A percentile compares a stretch with the other conserved stretches of the same genome.
These are phyloP conservation scores for Sarcodon aspratus DNA, from an alignment of 768 basidiomycete species.

Conservation along the genomic window DNA sequence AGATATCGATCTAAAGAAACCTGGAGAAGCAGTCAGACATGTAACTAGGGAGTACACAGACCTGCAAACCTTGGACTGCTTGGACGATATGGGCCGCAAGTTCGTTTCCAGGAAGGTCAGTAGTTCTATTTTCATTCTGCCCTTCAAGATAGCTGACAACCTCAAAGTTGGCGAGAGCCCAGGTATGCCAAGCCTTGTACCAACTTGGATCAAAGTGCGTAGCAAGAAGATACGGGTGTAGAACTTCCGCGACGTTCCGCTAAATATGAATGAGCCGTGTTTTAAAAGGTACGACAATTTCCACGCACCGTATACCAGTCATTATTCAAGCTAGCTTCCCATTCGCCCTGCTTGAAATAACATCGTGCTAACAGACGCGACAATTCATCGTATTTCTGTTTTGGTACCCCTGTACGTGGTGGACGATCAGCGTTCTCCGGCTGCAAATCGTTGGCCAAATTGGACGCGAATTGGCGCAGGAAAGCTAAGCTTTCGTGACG, in stretches of 20 bases:
- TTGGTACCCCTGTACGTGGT: constrained; percentile 39
- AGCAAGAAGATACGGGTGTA: constrained; percentile 76
- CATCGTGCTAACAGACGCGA: constrained; percentile 90
- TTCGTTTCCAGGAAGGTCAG: constrained; percentile 47
- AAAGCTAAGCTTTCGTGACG: constrained; percentile 72
- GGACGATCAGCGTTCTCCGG: constrained; percentile 34
- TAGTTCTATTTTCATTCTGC: constrained; percentile 40
- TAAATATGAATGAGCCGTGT: constrained; percentile 16
- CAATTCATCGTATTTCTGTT: constrained; percentile 54
- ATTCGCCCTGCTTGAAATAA: constrained; percentile 93
- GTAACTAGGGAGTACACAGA: neutral
- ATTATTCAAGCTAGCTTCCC: constrained; percentile 78
- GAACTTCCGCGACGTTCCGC: constrained; percentile 73
- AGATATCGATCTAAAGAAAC: constrained; percentile 92
- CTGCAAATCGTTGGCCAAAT: constrained; percentile 58
- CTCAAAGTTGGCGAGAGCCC: constrained; percentile 95
- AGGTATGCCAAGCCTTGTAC: constrained; percentile 99
- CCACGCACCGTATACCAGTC: constrained; percentile 64
- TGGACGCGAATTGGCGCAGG: constrained; percentile 73
- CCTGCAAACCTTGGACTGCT: constrained; percentile 67
- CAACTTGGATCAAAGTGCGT: constrained; percentile 90
- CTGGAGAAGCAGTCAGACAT: constrained; percentile 24
- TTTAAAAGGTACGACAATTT: neutral
- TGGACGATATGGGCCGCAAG: constrained; percentile 82
- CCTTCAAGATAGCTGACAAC: constrained; percentile 76